A percentile compares a stretch with the other conserved stretches of the same genome.
Evolutionary conservation across 176 grass and related monocot species (phyloP).

Genomic region (Cenchrus purpureus): DNA sequence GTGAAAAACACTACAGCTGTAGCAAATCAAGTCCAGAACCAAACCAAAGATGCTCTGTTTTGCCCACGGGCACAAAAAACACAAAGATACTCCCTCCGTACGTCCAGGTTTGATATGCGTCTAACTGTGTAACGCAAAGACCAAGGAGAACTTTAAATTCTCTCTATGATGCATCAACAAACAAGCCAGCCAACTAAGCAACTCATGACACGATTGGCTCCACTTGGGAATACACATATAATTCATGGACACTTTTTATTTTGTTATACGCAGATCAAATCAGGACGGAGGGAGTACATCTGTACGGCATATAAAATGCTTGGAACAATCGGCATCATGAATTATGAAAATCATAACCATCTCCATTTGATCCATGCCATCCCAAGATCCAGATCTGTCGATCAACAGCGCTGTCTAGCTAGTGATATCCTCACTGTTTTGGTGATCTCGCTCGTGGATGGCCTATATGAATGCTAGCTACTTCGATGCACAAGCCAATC

Average conservation of each 20-base stretch:
- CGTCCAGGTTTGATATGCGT: too few relatives aligned
- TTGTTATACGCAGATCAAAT: too few relatives aligned
- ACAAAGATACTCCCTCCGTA: not conserved
- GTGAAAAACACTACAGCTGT: not conserved
- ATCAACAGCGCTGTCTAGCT: not conserved
- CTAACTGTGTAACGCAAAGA: too few relatives aligned
- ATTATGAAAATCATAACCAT: not conserved
- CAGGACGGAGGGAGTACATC: not conserved
- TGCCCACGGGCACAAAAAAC: not conserved
- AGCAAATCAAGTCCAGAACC: not conserved
- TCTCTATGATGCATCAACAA: too few relatives aligned
- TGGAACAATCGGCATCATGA: not conserved
- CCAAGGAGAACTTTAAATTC: too few relatives aligned
- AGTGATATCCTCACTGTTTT: not conserved
- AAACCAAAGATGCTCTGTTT: not conserved
- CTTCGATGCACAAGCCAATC: not conserved
- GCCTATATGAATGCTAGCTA: not conserved
- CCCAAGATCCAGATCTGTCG: not conserved
- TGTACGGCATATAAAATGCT: not conserved
- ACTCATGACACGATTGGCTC: too few relatives aligned
- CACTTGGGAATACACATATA: too few relatives aligned
- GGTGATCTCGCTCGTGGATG: not conserved
- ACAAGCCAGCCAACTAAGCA: too few relatives aligned
- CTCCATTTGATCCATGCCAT: not conserved
- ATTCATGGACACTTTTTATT: too few relatives aligned